Evolutionary conservation across 805 yeast species (phyloP).

Genomic region (Pichia rugopelliculosa): DNA sequence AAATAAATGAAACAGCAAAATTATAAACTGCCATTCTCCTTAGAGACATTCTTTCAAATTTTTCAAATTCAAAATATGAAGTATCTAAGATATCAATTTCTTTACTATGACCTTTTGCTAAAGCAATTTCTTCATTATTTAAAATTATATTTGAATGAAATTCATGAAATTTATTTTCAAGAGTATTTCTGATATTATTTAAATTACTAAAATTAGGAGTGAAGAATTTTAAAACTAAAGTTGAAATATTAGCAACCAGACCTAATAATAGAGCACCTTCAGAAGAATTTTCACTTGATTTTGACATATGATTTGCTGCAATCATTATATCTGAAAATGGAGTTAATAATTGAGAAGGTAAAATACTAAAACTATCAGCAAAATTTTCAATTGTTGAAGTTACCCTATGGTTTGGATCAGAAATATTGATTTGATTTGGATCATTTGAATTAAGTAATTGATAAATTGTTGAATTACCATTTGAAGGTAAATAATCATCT

Average conservation of each 20-base stretch:
- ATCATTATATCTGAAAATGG: constrained; percentile 74
- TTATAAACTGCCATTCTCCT: constrained; percentile 71
- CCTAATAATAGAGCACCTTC: constrained; percentile 79
- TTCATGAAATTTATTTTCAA: constrained; percentile 80
- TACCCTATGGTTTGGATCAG: constrained; percentile 77
- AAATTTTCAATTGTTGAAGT: constrained; percentile 75
- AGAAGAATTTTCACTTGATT: constrained; percentile 58
- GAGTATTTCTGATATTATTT: constrained; percentile 64
- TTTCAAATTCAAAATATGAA: constrained; percentile 73
- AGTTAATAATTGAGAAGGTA: constrained; percentile 78
- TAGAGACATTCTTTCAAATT: constrained; percentile 68
- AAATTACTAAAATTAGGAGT: constrained; percentile 88
- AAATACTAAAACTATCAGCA: constrained; percentile 58
- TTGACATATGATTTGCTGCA: constrained; percentile 71
- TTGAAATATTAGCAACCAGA: constrained; percentile 71
- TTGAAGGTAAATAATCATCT: constrained; percentile 64
- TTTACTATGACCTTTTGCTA: constrained; percentile 70
- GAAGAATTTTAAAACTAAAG: constrained; percentile 60
- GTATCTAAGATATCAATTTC: constrained; percentile 73
- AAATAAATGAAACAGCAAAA: constrained; percentile 78
- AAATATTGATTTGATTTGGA: constrained; percentile 28
- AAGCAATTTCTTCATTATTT: constrained; percentile 81
- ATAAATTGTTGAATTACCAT: constrained; percentile 64
- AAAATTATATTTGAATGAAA: constrained; percentile 75
- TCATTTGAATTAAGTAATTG: constrained; percentile 47